phyloP scores from a whole-genome alignment of 2,329 filamentous ascomycete genomes.

The Penicillium freii region DNA sequence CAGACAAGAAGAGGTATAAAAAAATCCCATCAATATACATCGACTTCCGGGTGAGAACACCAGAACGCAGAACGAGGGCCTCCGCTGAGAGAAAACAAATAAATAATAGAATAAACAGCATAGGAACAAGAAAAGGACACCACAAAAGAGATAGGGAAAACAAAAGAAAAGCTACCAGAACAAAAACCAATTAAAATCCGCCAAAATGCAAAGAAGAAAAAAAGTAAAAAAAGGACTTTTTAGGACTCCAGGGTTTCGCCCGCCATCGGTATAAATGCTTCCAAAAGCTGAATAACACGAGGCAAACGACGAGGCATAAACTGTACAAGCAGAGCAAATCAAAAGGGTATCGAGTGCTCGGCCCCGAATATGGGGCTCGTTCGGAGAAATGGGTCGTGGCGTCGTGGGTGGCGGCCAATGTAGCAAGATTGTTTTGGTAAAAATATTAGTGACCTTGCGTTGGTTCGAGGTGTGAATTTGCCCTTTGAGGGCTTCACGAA shows the following conservation, averaged over 20 bases:
- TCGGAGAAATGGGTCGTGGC: conserved; percentile 19
- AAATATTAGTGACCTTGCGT: conserved; percentile 7
- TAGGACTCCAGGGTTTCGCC: conserved; percentile 29
- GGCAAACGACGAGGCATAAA: conserved; percentile 24
- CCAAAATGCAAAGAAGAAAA: conserved; percentile 14
- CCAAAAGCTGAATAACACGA: conserved; percentile 21
- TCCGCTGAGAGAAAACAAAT: conserved; percentile 14
- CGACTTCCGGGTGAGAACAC: conserved; percentile 17
- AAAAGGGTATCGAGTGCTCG: conserved; percentile 31
- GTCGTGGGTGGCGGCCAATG: conserved; percentile 11
- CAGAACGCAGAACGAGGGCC: conserved; percentile 16
- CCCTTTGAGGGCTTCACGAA: not conserved
- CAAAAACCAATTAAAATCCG: conserved; percentile 19
- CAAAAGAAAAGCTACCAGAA: conserved; percentile 5
- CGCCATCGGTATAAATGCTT: conserved; percentile 21
- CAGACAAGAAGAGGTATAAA: conserved; percentile 23
- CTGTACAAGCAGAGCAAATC: conserved; percentile 28
- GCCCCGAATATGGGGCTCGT: conserved; percentile 18
- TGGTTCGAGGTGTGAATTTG: not conserved
- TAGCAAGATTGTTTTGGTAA: conserved; percentile 6
- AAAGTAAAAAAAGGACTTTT: conserved; percentile 20
- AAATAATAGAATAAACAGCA: conserved; percentile 3
- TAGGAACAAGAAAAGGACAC: not conserved
- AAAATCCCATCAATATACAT: conserved; percentile 29
- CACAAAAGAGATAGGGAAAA: conserved; percentile 4